A percentile compares a stretch with the other conserved stretches of the same genome.
These are phyloP conservation scores for Bruguiera parviflora DNA, from an alignment of 345 rosid genomes.

Conservation along the genomic window DNA sequence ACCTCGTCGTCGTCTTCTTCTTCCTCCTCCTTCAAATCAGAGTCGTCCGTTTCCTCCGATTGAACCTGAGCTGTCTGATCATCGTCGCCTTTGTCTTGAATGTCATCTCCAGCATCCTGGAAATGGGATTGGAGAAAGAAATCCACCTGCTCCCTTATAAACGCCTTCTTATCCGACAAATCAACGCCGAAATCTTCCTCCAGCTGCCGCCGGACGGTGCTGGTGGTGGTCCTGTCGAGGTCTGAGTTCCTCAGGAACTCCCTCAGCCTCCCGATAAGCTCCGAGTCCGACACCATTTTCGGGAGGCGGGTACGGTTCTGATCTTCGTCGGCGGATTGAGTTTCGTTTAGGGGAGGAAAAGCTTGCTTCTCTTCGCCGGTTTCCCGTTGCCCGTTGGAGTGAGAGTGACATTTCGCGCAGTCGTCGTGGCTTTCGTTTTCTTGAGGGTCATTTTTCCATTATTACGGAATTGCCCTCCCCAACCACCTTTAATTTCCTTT, in stretches of 20 bases:
- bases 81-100: constrained; percentile 3
- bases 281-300: constrained; percentile 46
- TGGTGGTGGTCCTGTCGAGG: constrained; percentile 47
- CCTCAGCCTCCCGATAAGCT: constrained; percentile 34
- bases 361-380: constrained; percentile 20
- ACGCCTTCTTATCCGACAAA: constrained; percentile 41
- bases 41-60: constrained; percentile 25
- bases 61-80: constrained; percentile 22
- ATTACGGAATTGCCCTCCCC: too few species aligned
- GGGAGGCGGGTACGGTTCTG: too few species aligned
- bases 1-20: constrained; percentile 18
- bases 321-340: too few species aligned
- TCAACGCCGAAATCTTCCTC: constrained; percentile 47
- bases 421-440: too few species aligned
- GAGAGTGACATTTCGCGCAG: too few species aligned
- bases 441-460: too few species aligned
- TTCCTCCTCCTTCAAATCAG: constrained; percentile 16
- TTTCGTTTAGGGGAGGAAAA: neutral
- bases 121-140: constrained; percentile 36
- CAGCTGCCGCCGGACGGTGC: constrained; percentile 37
- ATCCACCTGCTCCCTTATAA: constrained; percentile 49
- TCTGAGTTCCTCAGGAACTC: constrained; percentile 41
- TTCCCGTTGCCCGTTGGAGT: constrained; percentile 12
- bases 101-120: constrained; percentile 7
- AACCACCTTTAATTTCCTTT: too few species aligned